Conservation (phyloP, 352 stramenopile species). For the Thalassiosira exigua region DNA sequence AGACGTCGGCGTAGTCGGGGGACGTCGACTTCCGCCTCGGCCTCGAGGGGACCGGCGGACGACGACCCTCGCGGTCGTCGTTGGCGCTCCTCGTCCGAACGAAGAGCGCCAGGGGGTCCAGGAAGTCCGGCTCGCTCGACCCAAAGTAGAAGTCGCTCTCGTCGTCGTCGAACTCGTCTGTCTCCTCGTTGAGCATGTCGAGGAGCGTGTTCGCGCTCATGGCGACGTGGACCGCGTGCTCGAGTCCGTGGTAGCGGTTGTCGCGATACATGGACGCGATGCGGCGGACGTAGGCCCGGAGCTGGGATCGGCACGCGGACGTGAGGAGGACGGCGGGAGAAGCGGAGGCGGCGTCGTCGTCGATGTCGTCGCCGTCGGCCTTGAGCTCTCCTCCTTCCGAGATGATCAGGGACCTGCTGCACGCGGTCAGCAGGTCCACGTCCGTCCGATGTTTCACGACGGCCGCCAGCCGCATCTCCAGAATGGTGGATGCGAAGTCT, state of each 20-base stretch:
- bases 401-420: background rate
- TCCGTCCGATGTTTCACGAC: background rate
- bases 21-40: constrained; percentile 26
- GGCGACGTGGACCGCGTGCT: constrained; percentile 81
- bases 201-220: constrained; percentile 79
- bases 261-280: background rate
- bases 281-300: background rate
- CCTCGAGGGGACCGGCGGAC: background rate
- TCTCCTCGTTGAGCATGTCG: constrained; percentile 60
- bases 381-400: background rate
- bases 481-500: no score
- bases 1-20: constrained; percentile 46
- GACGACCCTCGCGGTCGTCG: constrained; percentile 23
- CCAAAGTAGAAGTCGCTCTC: no score
- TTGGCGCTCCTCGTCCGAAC: constrained; percentile 7
- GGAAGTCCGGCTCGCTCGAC: background rate
- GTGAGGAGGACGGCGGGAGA: background rate
- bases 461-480: no score
- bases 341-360: background rate
- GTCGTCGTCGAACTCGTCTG: background rate
- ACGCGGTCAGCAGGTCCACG: no score
- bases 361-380: background rate
- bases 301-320: background rate
- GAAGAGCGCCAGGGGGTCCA: constrained; percentile 13
- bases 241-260: constrained; percentile 56